A percentile compares a stretch with the other conserved stretches of the same genome.
These are phyloP conservation scores for Letharia lupina DNA, from an alignment of 495 filamentous ascomycete genomes.

Conservation along the genomic window DNA sequence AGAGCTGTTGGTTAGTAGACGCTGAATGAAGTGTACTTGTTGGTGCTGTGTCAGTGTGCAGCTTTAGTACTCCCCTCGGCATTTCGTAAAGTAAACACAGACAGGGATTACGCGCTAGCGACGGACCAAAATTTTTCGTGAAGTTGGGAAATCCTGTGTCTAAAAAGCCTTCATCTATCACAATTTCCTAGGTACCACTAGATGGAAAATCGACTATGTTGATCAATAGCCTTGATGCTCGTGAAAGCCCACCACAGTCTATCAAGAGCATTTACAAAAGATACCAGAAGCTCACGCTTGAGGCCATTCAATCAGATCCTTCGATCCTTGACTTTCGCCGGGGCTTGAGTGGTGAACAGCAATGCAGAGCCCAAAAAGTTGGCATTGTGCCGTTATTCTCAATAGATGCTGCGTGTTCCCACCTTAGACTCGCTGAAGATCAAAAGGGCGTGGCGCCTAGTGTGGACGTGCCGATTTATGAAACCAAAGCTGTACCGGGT, in stretches of 20 bases:
- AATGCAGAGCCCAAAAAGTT: not conserved
- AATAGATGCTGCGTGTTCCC: slow-evolving; percentile 15
- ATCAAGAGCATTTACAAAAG: slow-evolving; percentile 59
- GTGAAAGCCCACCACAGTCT: slow-evolving; percentile 58
- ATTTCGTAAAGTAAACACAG: slow-evolving; percentile 27
- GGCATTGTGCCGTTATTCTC: not conserved
- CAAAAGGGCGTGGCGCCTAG: too few species aligned
- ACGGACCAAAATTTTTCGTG: slow-evolving; percentile 7
- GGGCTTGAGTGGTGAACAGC: slow-evolving; percentile 15
- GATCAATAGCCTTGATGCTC: slow-evolving; percentile 40
- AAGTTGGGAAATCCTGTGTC: slow-evolving; percentile 32
- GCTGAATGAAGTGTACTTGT: not conserved
- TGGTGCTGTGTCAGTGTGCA: slow-evolving; percentile 5
- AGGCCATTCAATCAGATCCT: slow-evolving; percentile 39
- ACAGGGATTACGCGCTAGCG: slow-evolving; percentile 13
- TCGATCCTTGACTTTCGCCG: slow-evolving; percentile 42
- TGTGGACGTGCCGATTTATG: slow-evolving; percentile 12
- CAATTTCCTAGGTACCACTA: not conserved
- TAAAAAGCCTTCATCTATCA: not conserved
- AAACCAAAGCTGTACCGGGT: slow-evolving; percentile 32
- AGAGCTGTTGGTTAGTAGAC: slow-evolving; percentile 20
- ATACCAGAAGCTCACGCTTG: slow-evolving; percentile 41
- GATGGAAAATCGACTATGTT: not conserved
- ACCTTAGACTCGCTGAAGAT: slow-evolving; percentile 4
- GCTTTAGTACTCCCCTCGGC: not conserved